Evolutionary conservation across 2,329 filamentous ascomycete species (phyloP), one percentile per base, ranked within the genome.

Genomic region (Trichophyton verrucosum): DNA sequence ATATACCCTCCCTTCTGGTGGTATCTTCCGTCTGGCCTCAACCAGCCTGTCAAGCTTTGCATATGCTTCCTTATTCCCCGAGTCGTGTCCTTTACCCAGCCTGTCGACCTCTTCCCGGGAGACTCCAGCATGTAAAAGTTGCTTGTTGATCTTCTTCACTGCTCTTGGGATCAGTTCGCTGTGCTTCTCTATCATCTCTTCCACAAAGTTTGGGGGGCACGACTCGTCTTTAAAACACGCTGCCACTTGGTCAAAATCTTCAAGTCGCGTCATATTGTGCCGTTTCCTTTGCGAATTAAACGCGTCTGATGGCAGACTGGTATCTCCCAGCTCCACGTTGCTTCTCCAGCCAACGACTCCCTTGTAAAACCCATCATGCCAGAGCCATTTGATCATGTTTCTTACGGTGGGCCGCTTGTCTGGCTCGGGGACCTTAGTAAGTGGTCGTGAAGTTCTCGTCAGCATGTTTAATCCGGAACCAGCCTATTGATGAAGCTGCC

Each of bases 341-440:
- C 49, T 30, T 7, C 40, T 60, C 61, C 63, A 64, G 15, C 64
- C 64, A 13, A 65, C 57, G 7, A 62, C 13, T 17, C 59, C 58
- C 20, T 47, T 55, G 55, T 63, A 60, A 42, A 62, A 61, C 3
- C 64, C 63, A 33, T 65, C 61, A 5, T 60, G 46, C 42, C 60
- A 57, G n/a, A 64, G 60, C 63, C 63, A 64, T 3, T 61, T n/a
- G 22, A 64, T 58, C 64, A 64, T 65, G 22, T 65, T 60, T 5
- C 62, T 46, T 2, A 61, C 63, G 9, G 60, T 65, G 8, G 61
- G 58, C 1, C 3, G 7, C 1, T 46, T 11, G 22, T 17, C 30
- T 13, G 11, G 20, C 17, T 17, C 9, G 3, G 44, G 44, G 6
- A 6, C 6, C 44, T 47, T 22, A 9, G 9, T 38, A 38, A 20